A percentile compares a stretch with the other conserved stretches of the same genome.
These are phyloP conservation scores for Tuber microsphaerosporum DNA, from an alignment of 495 filamentous ascomycete genomes.

Conservation along the genomic window DNA sequence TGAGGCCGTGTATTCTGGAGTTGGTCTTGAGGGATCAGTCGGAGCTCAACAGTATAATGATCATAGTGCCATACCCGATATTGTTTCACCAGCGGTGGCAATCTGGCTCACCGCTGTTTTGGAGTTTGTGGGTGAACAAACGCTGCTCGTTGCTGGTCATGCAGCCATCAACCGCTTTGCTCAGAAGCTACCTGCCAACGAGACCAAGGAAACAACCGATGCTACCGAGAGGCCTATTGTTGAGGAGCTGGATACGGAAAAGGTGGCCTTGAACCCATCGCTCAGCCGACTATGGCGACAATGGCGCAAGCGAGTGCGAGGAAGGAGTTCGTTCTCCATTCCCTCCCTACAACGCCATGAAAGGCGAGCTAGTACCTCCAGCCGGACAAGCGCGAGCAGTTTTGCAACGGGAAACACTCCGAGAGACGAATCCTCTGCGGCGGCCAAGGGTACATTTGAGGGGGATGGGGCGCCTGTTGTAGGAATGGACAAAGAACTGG, in stretches of 20 bases:
- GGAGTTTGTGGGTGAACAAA: constrained; percentile 89
- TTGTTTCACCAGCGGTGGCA: constrained; percentile 83
- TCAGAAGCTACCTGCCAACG: constrained; percentile 50
- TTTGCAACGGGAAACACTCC: neutral
- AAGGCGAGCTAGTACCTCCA: constrained; percentile 21
- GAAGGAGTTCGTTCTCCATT: constrained; percentile 40
- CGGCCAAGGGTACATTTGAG: neutral
- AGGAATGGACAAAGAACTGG: neutral
- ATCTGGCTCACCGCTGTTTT: constrained; percentile 93
- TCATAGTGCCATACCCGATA: constrained; percentile 47
- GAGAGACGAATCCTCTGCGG: neutral
- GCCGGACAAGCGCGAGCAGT: constrained; percentile 27
- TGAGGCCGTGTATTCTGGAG: constrained; percentile 51
- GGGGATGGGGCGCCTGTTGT: neutral
- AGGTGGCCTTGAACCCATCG: constrained; percentile 77
- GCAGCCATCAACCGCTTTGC: constrained; percentile 68
- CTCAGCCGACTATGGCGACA: constrained; percentile 87
- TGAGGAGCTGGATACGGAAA: constrained; percentile 88
- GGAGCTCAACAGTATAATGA: constrained; percentile 33
- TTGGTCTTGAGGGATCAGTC: constrained; percentile 36
- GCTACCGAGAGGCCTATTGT: constrained; percentile 62
- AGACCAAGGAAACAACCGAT: constrained; percentile 45
- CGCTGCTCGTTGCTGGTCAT: constrained; percentile 77
- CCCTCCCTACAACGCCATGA: constrained; percentile 28
- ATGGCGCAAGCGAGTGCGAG: constrained; percentile 78